phyloP scores from a whole-genome alignment of 805 yeast genomes.

The Candida ficus region DNA sequence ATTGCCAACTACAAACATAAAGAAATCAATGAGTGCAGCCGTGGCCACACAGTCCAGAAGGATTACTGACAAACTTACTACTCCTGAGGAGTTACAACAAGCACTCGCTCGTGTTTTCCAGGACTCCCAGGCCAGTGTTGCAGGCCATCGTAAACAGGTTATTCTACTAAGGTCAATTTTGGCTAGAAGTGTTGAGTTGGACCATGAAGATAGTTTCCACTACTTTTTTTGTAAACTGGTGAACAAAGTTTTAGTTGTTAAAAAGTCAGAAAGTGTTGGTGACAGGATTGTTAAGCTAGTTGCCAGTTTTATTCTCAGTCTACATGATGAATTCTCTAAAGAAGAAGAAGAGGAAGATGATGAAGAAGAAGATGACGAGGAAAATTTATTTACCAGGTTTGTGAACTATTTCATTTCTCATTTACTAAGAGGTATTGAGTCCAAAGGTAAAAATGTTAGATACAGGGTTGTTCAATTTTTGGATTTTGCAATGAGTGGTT shows the following conservation, averaged over 20 bases:
- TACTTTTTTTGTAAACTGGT: conserved; percentile 54
- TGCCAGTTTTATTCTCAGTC: conserved; percentile 51
- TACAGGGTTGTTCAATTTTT: conserved; percentile 74
- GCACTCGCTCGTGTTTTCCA: conserved; percentile 69
- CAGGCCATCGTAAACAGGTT: conserved; percentile 74
- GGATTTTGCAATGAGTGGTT: conserved; percentile 62
- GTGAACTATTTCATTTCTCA: conserved; percentile 59
- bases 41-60: conserved; percentile 12
- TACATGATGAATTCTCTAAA: conserved; percentile 27
- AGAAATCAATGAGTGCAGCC: conserved; percentile 12
- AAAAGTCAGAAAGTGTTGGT: conserved; percentile 64
- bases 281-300: conserved; percentile 70
- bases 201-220: conserved; percentile 54
- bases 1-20: too few relatives aligned
- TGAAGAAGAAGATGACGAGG: conserved; percentile 30
- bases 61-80: conserved; percentile 16
- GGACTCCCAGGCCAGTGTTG: conserved; percentile 67
- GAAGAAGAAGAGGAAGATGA: conserved; percentile 20
- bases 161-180: conserved; percentile 58
- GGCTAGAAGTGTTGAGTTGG: conserved; percentile 45
- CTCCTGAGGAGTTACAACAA: conserved; percentile 32
- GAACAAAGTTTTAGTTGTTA: conserved; percentile 60
- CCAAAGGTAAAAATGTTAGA: conserved; percentile 71
- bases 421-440: conserved; percentile 70
- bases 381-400: conserved; percentile 42